Evolutionary conservation across 2,329 filamentous ascomycete species (phyloP).

Genomic region (Didymella keratinophila): DNA sequence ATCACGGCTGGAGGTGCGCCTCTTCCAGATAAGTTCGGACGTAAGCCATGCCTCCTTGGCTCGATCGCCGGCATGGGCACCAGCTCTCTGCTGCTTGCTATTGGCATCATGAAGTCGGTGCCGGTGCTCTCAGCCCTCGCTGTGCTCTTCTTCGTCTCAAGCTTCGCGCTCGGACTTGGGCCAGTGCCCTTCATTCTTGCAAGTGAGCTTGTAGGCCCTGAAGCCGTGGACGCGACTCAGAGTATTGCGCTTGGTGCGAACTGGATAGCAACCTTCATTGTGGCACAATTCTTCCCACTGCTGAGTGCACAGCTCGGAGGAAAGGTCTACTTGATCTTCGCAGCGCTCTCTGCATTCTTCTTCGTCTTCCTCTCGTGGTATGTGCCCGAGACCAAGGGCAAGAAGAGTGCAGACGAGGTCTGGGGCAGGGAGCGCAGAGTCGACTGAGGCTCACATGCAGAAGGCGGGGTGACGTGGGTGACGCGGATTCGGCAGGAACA

Average conservation of each 20-base stretch:
- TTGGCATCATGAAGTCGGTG: slow-evolving; percentile 77
- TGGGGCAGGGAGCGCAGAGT: slow-evolving; percentile 71
- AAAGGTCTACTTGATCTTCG: slow-evolving; percentile 92
- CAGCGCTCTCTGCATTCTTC: slow-evolving; percentile 72
- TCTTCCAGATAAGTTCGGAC: slow-evolving; percentile 84
- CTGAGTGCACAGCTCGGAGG: slow-evolving; percentile 81
- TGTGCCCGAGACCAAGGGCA: slow-evolving; percentile 90
- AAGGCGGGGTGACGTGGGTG: slow-evolving; percentile 11
- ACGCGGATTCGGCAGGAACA: slow-evolving; percentile 1
- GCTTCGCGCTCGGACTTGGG: slow-evolving; percentile 88
- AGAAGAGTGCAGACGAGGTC: slow-evolving; percentile 85
- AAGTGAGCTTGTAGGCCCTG: slow-evolving; percentile 86
- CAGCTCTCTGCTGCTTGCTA: slow-evolving; percentile 77
- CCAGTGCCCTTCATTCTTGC: slow-evolving; percentile 95
- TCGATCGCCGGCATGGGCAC: slow-evolving; percentile 86
- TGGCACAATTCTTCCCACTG: slow-evolving; percentile 94
- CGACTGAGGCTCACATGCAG: slow-evolving; percentile 32
- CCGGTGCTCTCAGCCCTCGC: slow-evolving; percentile 81
- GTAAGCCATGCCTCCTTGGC: slow-evolving; percentile 82
- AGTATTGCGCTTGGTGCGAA: slow-evolving; percentile 87
- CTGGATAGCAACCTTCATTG: slow-evolving; percentile 88
- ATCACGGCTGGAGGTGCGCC: slow-evolving; percentile 84
- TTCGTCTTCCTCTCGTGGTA: slow-evolving; percentile 74
- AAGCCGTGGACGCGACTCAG: slow-evolving; percentile 91
- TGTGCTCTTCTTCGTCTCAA: slow-evolving; percentile 84